Evolutionary conservation across 1,139 yeast genomes (phyloP), one percentile per base, ranked within the genome.

Genomic region (Pichia sp.): DNA sequence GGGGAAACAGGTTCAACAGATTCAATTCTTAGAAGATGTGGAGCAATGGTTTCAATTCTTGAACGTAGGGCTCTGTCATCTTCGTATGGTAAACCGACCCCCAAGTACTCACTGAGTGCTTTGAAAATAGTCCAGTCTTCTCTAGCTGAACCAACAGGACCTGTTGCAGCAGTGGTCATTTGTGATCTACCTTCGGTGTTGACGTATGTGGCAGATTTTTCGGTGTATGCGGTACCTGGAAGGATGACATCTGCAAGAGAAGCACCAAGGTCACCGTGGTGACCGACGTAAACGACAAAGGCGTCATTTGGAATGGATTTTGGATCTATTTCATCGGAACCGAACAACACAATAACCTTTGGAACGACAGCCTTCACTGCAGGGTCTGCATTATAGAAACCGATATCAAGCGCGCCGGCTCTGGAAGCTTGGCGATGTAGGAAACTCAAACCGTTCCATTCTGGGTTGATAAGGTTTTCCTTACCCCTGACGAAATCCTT

Each of bases 171-270:
- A 64, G 95, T 81, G 4, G 96, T 87, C 57, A 79, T 74, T 76
- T 89, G 96, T 11, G 90, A 82, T 70, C 96, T 84, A 63, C 96
- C 96, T 74, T 89, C 96, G 49, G 96, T 88, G 74, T 89, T 89
- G 59, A 89, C 92, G 71, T 82, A 89, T n/a, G 95, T 89, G 59
- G 87, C 93, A 38, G 85, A 75, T 75, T 89, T 89, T 71, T 89
- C 96, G 46, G 96, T 89, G 79, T 86, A 89, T 47, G 96, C 96
- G 43, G 93, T 79, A 54, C 93, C 93, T 55, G 96, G 96, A 63
- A 89, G 79, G 58, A 89, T 81, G 47, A 89, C 95, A 69, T 89
- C 96, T 49, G 96, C 96, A 64, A 82, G 80, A 19, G 93, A 85
- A 36, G 96, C 96, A 64, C 96, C 96, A 43, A 81, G 71, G 64